Conservation (phyloP, 441 rosid species). For the Kokia cookei region DNA sequence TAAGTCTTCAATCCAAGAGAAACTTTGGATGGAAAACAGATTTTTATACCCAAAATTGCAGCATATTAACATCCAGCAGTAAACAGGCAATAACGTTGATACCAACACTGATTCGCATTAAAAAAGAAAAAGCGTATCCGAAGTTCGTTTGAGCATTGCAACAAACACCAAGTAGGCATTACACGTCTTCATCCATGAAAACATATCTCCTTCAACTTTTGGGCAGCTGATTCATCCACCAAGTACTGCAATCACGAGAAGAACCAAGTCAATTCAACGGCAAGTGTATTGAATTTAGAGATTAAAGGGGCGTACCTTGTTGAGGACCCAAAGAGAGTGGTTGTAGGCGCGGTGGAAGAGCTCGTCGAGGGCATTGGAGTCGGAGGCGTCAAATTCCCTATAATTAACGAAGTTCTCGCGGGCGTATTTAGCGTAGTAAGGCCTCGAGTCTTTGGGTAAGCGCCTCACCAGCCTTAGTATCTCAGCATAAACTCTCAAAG, state of each 20-base stretch:
- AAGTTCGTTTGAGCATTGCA: constrained; percentile 20
- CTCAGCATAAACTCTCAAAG: constrained; percentile 59
- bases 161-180: constrained; percentile 37
- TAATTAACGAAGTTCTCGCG: constrained; percentile 88
- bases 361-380: constrained; percentile 55
- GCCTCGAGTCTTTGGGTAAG: constrained; percentile 68
- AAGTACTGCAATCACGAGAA: constrained; percentile 46
- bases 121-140: not conserved
- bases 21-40: not conserved
- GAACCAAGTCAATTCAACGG: not conserved
- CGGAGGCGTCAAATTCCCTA: constrained; percentile 57
- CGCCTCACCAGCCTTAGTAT: constrained; percentile 68
- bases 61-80: not conserved
- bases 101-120: not conserved
- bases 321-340: constrained; percentile 89
- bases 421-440: constrained; percentile 81
- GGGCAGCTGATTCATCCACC: constrained; percentile 67
- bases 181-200: constrained; percentile 8
- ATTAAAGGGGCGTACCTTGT: constrained; percentile 43
- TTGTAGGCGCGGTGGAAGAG: constrained; percentile 72
- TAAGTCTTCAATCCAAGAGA: not conserved
- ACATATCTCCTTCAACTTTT: constrained; percentile 50
- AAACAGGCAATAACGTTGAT: not conserved
- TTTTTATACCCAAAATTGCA: not conserved
- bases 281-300: not conserved